phyloP scores from a whole-genome alignment of 2,329 filamentous ascomycete species.

The Penicillium polonicum region DNA sequence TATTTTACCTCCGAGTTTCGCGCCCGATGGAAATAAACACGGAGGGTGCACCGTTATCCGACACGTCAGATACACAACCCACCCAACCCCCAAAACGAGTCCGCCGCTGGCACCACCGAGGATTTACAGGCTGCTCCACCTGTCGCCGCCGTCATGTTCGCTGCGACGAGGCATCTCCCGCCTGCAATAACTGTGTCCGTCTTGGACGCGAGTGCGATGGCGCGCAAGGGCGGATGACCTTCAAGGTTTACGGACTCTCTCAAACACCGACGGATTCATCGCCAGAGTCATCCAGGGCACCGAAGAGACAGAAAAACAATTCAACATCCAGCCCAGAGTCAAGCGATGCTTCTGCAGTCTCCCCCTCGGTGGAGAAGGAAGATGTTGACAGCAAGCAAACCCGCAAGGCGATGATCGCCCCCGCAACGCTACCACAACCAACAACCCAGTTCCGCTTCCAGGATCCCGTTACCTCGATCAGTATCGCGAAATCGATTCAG shows the following conservation, averaged over 20 bases:
- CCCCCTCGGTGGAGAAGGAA: constrained; percentile 9
- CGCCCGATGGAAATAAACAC: constrained; percentile 31
- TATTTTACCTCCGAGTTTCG: constrained; percentile 10
- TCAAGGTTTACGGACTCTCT: constrained; percentile 38
- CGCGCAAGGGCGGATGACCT: constrained; percentile 38
- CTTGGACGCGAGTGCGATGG: constrained; percentile 36
- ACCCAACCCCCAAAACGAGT: constrained; percentile 30
- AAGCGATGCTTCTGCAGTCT: constrained; percentile 12
- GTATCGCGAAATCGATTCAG: constrained; percentile 24
- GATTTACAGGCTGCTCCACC: constrained; percentile 44
- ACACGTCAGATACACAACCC: constrained; percentile 4
- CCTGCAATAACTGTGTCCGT: constrained; percentile 41
- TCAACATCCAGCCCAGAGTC: constrained; percentile 9
- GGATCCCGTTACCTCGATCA: constrained; percentile 23
- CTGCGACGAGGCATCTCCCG: constrained; percentile 39
- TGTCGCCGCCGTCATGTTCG: constrained; percentile 43
- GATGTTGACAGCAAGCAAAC: constrained; percentile 9
- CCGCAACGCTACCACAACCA: constrained; percentile 22
- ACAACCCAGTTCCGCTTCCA: constrained; percentile 29
- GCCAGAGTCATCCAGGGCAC: constrained; percentile 13
- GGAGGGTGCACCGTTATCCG: constrained; percentile 18
- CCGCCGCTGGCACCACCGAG: constrained; percentile 43
- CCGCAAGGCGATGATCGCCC: constrained; percentile 25
- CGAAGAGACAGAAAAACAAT: constrained; percentile 25
- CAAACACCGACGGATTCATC: constrained; percentile 10